Percentiles rank a stretch among this genome's conserved stretches.
These are phyloP conservation scores for Termitomyces sp. DNA, from an alignment of 768 basidiomycete genomes.

Conservation along the genomic window DNA sequence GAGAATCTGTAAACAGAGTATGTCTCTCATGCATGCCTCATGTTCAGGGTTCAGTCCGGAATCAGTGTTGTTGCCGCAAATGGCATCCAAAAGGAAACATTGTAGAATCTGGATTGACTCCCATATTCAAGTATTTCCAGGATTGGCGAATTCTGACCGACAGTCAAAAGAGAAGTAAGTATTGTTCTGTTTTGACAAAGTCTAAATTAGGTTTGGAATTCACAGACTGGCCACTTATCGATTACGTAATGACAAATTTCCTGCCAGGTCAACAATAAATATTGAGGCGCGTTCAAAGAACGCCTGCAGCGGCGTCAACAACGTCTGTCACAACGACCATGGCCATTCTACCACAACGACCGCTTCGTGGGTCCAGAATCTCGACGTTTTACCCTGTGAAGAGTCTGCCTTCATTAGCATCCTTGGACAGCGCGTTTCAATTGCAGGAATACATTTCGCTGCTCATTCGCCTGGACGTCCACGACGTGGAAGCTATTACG, in stretches of 20 bases:
- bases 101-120: neutral
- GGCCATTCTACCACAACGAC: slow-evolving; percentile 50
- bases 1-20: too few species aligned
- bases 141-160: neutral
- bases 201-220: neutral
- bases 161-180: neutral
- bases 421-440: slow-evolving; percentile 89
- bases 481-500: slow-evolving; percentile 81
- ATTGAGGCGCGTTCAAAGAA: neutral
- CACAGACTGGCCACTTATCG: neutral
- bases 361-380: slow-evolving; percentile 70
- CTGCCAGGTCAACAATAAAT: slow-evolving; percentile 9
- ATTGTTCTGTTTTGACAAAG: neutral
- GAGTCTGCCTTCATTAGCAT: slow-evolving; percentile 58
- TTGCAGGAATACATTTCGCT: slow-evolving; percentile 92
- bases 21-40: neutral
- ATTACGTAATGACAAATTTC: slow-evolving; percentile 8
- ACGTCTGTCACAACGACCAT: slow-evolving; percentile 15
- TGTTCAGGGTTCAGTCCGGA: neutral
- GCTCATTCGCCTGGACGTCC: slow-evolving; percentile 79
- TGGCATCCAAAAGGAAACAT: neutral
- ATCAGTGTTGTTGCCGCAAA: neutral
- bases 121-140: neutral
- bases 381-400: slow-evolving; percentile 79
- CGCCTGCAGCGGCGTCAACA: neutral